phyloP scores from a whole-genome alignment of 306 rosid genomes.

The Betula pendula region DNA sequence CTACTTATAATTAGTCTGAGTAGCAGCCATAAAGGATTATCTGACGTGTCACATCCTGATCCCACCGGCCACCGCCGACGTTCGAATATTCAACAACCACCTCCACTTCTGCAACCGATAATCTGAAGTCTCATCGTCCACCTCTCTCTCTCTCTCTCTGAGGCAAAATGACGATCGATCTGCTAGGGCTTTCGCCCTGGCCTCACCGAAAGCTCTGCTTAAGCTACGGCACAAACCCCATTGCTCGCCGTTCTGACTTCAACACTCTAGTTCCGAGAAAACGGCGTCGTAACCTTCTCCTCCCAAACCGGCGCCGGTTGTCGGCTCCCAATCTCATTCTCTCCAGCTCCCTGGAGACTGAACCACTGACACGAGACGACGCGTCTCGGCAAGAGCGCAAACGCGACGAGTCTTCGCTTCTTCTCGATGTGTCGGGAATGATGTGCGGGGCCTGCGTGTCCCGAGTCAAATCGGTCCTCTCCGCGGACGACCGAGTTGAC shows the following conservation, averaged over 20 bases:
- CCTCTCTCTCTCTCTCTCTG: slow-evolving; percentile 11
- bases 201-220: slow-evolving; percentile 41
- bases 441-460: slow-evolving; percentile 96
- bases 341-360: slow-evolving; percentile 48
- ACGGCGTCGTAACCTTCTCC: slow-evolving; percentile 29
- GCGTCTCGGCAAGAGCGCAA: slow-evolving; percentile 20
- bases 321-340: slow-evolving; percentile 29
- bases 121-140: slow-evolving; percentile 24
- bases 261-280: slow-evolving; percentile 27
- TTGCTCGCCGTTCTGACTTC: slow-evolving; percentile 38
- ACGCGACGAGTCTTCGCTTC: slow-evolving; percentile 50
- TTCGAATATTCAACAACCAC: slow-evolving; percentile 18
- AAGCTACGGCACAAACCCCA: slow-evolving; percentile 29
- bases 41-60: slow-evolving; percentile 26
- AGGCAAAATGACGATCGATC: slow-evolving; percentile 43
- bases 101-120: slow-evolving; percentile 7
- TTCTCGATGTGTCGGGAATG: slow-evolving; percentile 89
- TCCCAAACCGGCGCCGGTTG: slow-evolving; percentile 8
- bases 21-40: neutral
- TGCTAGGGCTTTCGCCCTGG: slow-evolving; percentile 39
- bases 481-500: slow-evolving; percentile 79
- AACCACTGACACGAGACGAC: slow-evolving; percentile 12
- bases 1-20: too few relatives aligned
- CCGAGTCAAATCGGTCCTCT: slow-evolving; percentile 75
- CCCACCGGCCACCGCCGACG: neutral